Percentiles rank a stretch among this genome's conserved stretches.
phyloP scores from a whole-genome alignment of 352 stramenopile genomes.

The Phytophthora uliginosa region DNA sequence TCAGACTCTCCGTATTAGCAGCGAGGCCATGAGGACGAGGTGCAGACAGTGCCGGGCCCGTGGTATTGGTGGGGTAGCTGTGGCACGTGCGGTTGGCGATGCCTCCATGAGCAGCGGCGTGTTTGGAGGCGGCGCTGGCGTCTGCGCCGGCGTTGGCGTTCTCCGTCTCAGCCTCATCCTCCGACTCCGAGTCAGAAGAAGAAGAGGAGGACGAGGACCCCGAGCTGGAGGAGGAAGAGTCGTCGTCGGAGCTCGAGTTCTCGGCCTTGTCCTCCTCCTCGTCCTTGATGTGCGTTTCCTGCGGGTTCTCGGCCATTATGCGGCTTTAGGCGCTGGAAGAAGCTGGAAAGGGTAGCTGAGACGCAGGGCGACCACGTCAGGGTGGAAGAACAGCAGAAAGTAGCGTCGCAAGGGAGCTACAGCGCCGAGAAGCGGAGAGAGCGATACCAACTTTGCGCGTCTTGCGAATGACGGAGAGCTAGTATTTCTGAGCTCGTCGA shows the following conservation, averaged over 20 bases:
- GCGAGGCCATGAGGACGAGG: constrained; percentile 43
- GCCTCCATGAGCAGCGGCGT: constrained; percentile 8
- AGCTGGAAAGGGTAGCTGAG: background rate
- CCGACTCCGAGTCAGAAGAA: constrained; percentile 84
- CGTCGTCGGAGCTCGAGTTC: constrained; percentile 80
- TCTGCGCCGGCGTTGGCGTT: constrained; percentile 17
- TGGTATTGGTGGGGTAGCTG: constrained; percentile 7
- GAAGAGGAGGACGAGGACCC: constrained; percentile 77
- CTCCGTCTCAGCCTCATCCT: constrained; percentile 60
- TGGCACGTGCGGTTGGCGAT: constrained; percentile 23
- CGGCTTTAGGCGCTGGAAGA: constrained; percentile 1
- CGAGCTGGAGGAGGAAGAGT: constrained; percentile 82
- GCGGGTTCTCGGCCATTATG: constrained; percentile 41
- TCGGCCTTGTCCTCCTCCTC: constrained; percentile 59
- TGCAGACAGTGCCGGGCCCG: constrained; percentile 37
- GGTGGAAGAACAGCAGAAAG: no score
- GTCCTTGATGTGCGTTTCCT: constrained; percentile 34
- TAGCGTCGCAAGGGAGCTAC: background rate
- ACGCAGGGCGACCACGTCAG: background rate
- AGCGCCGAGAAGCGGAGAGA: background rate
- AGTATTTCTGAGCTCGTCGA: constrained; percentile 44
- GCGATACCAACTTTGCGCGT: constrained; percentile 5
- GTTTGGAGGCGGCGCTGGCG: constrained; percentile 15
- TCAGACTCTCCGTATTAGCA: constrained; percentile 55
- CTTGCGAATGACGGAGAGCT: constrained; percentile 18